Evolutionary conservation across 2,329 filamentous ascomycete genomes (phyloP).

Genomic region (Paecilomyces dactylethromorphus): DNA sequence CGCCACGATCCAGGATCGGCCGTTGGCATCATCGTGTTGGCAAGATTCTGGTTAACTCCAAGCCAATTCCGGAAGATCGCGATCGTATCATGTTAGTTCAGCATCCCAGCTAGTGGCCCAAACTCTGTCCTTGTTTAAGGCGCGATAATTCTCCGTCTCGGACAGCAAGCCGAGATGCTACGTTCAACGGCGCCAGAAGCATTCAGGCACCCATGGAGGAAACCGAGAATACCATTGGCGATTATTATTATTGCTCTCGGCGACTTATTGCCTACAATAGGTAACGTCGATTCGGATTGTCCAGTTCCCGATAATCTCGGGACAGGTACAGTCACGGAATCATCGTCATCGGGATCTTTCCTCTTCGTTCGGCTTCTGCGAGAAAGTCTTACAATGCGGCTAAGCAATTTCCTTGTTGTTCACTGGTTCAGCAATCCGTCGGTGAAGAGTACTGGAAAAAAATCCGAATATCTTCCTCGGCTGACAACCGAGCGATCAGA

Average conservation of each 20-base stretch:
- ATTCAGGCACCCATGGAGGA: neutral
- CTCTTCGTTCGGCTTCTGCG: neutral
- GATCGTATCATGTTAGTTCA: neutral
- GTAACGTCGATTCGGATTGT: neutral
- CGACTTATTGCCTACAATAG: no score
- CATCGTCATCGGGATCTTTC: neutral
- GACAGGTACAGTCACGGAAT: neutral
- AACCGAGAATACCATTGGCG: neutral
- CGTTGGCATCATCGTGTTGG: neutral
- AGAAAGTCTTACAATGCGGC: neutral
- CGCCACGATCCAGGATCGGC: neutral
- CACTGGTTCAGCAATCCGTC: neutral
- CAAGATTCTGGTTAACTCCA: neutral
- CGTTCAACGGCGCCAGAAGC: neutral
- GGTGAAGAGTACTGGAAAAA: neutral
- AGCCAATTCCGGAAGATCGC: neutral
- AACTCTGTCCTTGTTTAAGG: neutral
- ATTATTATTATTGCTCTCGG: neutral
- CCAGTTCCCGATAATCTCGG: neutral
- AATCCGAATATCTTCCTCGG: neutral
- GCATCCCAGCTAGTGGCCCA: neutral
- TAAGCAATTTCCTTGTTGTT: neutral
- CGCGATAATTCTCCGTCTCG: neutral
- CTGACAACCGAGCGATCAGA: neutral
- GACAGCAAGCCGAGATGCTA: neutral